Conservation (phyloP, 768 basidiomycete genomes). For the Nevesoporus exiguus region DNA sequence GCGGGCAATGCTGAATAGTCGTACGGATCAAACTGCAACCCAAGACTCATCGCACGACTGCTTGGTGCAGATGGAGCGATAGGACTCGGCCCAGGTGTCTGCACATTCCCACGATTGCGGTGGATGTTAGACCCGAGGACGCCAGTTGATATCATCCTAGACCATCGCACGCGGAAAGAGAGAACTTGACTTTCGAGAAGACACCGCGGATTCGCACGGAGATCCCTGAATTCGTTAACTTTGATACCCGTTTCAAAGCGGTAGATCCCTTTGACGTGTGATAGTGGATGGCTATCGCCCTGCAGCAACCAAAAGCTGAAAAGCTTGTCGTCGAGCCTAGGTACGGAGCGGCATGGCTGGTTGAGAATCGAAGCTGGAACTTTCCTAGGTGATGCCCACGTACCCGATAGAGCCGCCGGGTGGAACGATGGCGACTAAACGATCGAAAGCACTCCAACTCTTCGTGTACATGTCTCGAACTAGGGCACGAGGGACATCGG, state of each 20-base stretch:
- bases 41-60: conserved; percentile 42
- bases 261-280: conserved; percentile 81
- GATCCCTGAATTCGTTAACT: conserved; percentile 83
- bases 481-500: conserved; percentile 78
- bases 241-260: conserved; percentile 88
- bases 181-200: conserved; percentile 79
- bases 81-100: conserved; percentile 29
- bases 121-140: conserved; percentile 48
- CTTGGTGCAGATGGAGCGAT: conserved; percentile 16
- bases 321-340: conserved; percentile 85
- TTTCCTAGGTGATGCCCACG: conserved; percentile 24
- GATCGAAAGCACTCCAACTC: conserved; percentile 89
- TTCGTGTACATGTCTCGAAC: conserved; percentile 92
- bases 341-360: neutral
- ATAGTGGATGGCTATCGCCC: conserved; percentile 68
- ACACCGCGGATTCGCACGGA: conserved; percentile 85
- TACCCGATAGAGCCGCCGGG: conserved; percentile 88
- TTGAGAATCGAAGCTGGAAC: neutral
- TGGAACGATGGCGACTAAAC: conserved; percentile 85
- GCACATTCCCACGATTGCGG: conserved; percentile 33
- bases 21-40: conserved; percentile 77
- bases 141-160: conserved; percentile 65
- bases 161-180: conserved; percentile 80
- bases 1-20: conserved; percentile 62
- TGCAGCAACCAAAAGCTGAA: conserved; percentile 89